Evolutionary conservation across 1,139 yeast species (phyloP), one percentile per base, ranked within the genome.

Genomic region (Suhomyces ambrosiae): DNA sequence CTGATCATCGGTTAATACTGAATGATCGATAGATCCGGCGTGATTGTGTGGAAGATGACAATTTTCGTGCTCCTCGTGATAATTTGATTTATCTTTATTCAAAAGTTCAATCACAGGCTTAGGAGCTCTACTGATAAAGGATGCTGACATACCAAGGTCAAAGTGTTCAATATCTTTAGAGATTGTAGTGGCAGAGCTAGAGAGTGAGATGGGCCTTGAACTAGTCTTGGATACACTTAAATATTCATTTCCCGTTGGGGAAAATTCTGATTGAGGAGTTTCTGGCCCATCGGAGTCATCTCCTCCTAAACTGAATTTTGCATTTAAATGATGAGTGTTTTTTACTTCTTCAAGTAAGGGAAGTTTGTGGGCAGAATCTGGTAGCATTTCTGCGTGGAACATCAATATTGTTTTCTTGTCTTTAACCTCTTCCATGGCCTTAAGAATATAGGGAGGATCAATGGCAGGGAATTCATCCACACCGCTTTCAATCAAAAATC

Each of bases 401-500:
- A 90, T 82, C 50, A 88, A 71, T 52, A 87, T 62, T 0, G 96
- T 85, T 21, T 79, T 74, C 37, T 74, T 63, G 13, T 77, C 83
- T 40, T 79, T 67, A 2, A 88, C 82, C 11, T 60, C 65, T 30
- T 71, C 60, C 76, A 89, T 74, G 4, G 95, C 96, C 32, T 67
- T 58, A 33, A 74, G 65, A 37, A 89, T 83, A 52, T 86, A 82
- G 5, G 59, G 56, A 7, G 82, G 74, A 31, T 72, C 73, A 31
- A 90, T 83, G 38, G 85, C 86, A 1, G 97, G 97, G 61, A 90
- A 90, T 60, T 90, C 97, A 42, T 86, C 95, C 7, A 89, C 97
- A 17, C 97, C 97, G 37, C 92, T 82, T 48, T 88, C 95, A 52
- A 89, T 87, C 66, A 89, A 65, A 53, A 90, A 90, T 23, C 95